These are phyloP conservation scores for Phaeosphaeria sp. DNA, from an alignment of 2,329 filamentous ascomycete genomes.

Conservation along the genomic window DNA sequence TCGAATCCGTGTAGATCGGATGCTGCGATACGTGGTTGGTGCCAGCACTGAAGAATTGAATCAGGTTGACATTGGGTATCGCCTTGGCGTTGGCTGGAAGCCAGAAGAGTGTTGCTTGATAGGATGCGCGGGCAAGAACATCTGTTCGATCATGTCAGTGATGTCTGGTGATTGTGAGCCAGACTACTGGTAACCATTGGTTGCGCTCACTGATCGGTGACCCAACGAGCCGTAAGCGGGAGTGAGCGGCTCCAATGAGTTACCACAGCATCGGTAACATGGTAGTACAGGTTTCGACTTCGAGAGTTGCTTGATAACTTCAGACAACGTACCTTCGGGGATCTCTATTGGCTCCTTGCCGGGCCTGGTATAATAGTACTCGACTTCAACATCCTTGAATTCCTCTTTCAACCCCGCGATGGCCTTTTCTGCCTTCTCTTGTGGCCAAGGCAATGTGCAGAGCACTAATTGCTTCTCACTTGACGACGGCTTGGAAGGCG, in stretches of 20 bases:
- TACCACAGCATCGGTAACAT: background rate
- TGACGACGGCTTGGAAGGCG: constrained; percentile 34
- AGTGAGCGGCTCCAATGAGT: background rate
- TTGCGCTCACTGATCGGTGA: background rate
- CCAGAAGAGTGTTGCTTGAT: constrained; percentile 57
- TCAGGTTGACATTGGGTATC: constrained; percentile 54
- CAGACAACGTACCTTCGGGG: constrained; percentile 49
- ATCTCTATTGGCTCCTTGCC: constrained; percentile 43
- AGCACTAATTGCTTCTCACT: constrained; percentile 47
- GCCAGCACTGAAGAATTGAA: constrained; percentile 66
- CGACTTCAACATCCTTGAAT: constrained; percentile 40
- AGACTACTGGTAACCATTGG: too few relatives aligned
- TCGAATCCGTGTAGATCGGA: constrained; percentile 60
- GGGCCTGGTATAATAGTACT: constrained; percentile 32
- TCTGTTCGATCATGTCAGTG: constrained; percentile 28
- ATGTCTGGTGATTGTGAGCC: constrained; percentile 5
- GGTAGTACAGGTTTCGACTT: background rate
- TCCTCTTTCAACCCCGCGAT: constrained; percentile 36
- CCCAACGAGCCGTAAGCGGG: background rate
- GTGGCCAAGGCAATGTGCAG: constrained; percentile 51
- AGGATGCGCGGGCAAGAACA: constrained; percentile 51
- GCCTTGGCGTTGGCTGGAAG: constrained; percentile 50
- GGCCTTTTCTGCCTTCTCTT: constrained; percentile 25
- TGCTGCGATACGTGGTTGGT: constrained; percentile 61
- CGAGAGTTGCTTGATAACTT: background rate